Base-by-base conservation (phyloP, 176 grass and related monocot genomes). In the Rhynchospora pubera region DNA sequence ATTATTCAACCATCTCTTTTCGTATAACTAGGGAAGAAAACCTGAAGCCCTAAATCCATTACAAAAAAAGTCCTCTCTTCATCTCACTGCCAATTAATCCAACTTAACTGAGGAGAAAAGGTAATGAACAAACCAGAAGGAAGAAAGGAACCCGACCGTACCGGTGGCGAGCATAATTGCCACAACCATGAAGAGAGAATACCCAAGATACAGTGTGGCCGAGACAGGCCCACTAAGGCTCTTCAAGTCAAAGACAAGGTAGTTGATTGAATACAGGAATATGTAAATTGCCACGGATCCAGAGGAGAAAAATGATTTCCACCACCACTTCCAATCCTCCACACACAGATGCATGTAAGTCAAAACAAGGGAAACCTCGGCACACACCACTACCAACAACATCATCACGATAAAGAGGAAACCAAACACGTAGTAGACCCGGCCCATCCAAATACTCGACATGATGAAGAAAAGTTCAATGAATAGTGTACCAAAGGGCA, bases 381-480 rank as follows among this genome's bases (percentile, higher is more conserved):
- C 86, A 1, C 86, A 88, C 6, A 88, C 86, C 34, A 88, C 81
- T 2, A 88, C 86, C 5, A 88, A 79, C 4, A 88, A 79, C 47
- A 88, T 67, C 72, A 88, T 70, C 4, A 88, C 86, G 3, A 88
- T 62, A 30, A 88, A 79, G 23, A 88, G 81, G 66, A 88, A 88
- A 1, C 86, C 86, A 9, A 88, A 88, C 7, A 88, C 86, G 21
- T 88, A 88, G 60, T 88, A 88, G 5, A 88, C 86, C 66, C 86
- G 86, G 32, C 86, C 86, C 86, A 88, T 88, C 86, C 86, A 88
- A 32, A 88, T 83, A 71, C 86, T 88, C 9, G 86, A 88, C 86
- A 88, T 88, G 46, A 88, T 88, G 86, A 88, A 88, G 69, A 88
- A 88, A 16, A 88, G 74, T 51, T 88, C 86, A 16, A 88, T 88